Evolutionary conservation across 306 rosid genomes (phyloP).

Genomic region (Lathyrus oleraceus): DNA sequence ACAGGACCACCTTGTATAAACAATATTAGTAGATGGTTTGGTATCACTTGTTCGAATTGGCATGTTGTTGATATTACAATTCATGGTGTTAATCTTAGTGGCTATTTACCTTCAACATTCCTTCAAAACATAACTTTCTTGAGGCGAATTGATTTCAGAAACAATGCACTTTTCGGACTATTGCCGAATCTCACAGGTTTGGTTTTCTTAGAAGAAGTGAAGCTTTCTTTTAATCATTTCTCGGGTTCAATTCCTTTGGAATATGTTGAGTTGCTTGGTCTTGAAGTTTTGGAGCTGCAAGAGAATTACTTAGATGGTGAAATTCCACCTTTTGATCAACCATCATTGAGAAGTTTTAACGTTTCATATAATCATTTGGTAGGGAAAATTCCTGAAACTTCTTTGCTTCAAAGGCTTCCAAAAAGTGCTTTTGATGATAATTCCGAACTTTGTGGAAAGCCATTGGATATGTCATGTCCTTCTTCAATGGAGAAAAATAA

Average conservation of each 20-base stretch:
- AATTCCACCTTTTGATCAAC: constrained; percentile 65
- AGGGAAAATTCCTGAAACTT: constrained; percentile 59
- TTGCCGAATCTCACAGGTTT: constrained; percentile 55
- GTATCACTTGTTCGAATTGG: constrained; percentile 58
- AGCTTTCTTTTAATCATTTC: constrained; percentile 49
- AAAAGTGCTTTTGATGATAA: constrained; percentile 51
- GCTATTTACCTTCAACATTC: constrained; percentile 49
- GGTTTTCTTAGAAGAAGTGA: constrained; percentile 43
- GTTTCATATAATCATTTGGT: constrained; percentile 59
- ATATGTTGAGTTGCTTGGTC: constrained; percentile 42
- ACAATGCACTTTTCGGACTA: constrained; percentile 57
- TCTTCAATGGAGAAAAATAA: constrained; percentile 28
- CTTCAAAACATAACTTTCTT: constrained; percentile 55
- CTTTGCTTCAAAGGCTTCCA: constrained; percentile 52
- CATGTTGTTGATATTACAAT: constrained; percentile 58
- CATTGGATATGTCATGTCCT: constrained; percentile 50
- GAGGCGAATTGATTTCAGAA: constrained; percentile 48
- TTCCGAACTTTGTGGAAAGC: constrained; percentile 61
- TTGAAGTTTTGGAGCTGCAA: constrained; percentile 50
- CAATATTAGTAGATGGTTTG: constrained; percentile 57
- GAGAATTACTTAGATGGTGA: constrained; percentile 47
- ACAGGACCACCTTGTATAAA: constrained; percentile 69
- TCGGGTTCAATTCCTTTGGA: constrained; percentile 52
- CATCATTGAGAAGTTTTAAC: constrained; percentile 51
- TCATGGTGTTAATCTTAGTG: constrained; percentile 55